Percentiles rank a stretch among this genome's conserved stretches.
phyloP scores from a whole-genome alignment of 202 grass and related monocot genomes.

The Schoenoplectus triqueter region DNA sequence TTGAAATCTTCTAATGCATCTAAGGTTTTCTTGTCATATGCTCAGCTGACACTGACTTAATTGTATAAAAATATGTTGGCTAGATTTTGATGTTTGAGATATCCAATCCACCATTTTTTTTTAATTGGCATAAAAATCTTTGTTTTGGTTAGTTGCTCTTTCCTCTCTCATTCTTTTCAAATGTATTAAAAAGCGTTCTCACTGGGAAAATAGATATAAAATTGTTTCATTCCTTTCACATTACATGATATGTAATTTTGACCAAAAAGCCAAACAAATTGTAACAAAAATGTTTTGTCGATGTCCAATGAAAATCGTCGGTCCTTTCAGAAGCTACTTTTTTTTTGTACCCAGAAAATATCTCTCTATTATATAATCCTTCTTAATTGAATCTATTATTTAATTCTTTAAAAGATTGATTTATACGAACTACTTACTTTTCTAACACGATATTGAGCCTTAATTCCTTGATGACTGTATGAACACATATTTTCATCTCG shows the following conservation, averaged over 20 bases:
- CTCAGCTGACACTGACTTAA: not conserved
- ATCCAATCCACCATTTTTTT: not conserved
- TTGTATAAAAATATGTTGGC: not conserved
- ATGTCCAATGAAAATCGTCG: not conserved
- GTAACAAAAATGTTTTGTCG: not conserved
- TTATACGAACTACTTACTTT: not conserved
- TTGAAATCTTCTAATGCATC: constrained; percentile 4
- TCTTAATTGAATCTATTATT: not conserved
- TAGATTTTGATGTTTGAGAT: not conserved
- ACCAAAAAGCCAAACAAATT: not conserved
- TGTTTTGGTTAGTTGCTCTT: not conserved
- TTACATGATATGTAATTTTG: not conserved
- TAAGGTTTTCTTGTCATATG: not conserved
- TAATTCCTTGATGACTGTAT: too few relatives aligned
- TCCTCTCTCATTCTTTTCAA: not conserved
- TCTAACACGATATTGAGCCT: not conserved
- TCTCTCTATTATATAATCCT: too few relatives aligned
- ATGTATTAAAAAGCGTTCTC: not conserved
- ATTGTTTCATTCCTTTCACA: not conserved
- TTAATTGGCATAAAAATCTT: not conserved
- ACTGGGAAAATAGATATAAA: not conserved
- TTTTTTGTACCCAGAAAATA: not conserved
- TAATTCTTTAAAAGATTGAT: not conserved
- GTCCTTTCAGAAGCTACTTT: not conserved
- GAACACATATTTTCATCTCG: too few relatives aligned